A percentile compares a stretch with the other conserved stretches of the same genome.
These are phyloP conservation scores for Paraconiothyrium sp. DNA, from an alignment of 2,329 filamentous ascomycete genomes.

Conservation along the genomic window DNA sequence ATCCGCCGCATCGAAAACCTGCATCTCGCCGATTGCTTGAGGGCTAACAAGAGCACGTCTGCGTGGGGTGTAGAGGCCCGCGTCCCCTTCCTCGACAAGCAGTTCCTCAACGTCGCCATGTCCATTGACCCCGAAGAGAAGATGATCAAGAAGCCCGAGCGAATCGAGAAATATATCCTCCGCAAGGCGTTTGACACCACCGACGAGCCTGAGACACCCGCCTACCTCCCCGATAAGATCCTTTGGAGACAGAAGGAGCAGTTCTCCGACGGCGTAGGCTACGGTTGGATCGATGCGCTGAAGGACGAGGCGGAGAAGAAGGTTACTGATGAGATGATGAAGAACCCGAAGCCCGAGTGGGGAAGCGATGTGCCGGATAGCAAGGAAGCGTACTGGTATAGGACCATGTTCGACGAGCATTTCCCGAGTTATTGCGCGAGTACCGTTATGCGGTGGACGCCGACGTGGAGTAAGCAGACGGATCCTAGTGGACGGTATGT, in stretches of 20 bases:
- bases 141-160: conserved; percentile 83
- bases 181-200: conserved; percentile 96
- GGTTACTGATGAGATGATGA: conserved; percentile 98
- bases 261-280: conserved; percentile 97
- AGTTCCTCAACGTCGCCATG: conserved; percentile 94
- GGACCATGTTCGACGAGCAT: conserved; percentile 98
- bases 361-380: conserved; percentile 90
- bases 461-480: conserved; percentile 95
- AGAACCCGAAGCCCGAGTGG: conserved; percentile 98
- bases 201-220: conserved; percentile 79
- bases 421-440: conserved; percentile 91
- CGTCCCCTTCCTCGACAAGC: conserved; percentile 97
- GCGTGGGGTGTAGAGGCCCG: conserved; percentile 98
- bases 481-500: conserved; percentile 90
- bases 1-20: conserved; percentile 95
- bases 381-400: conserved; percentile 99
- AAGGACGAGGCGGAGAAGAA: conserved; percentile 92
- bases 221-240: conserved; percentile 96
- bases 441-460: conserved; percentile 96
- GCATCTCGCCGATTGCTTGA: conserved; percentile 93
- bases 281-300: conserved; percentile 97
- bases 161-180: conserved; percentile 97
- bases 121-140: conserved; percentile 94
- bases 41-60: conserved; percentile 98
- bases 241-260: conserved; percentile 99